Evolutionary conservation across 208 protist genomes (phyloP).

Genomic region (Trypanosoma boissoni): DNA sequence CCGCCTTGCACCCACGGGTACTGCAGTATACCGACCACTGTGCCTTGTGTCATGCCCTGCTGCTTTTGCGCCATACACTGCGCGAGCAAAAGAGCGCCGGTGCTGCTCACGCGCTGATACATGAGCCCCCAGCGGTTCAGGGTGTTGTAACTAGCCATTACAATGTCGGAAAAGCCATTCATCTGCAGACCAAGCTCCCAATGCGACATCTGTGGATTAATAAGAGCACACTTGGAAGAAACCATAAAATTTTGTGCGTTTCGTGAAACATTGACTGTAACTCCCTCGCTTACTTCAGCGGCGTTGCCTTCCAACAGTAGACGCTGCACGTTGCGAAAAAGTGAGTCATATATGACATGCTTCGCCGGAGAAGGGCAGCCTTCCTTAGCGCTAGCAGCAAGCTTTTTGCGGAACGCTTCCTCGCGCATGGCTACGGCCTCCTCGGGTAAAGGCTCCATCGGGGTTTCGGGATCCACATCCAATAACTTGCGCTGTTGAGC

Average conservation of each 20-base stretch:
- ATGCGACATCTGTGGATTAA: constrained; percentile 77
- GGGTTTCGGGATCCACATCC: constrained; percentile 75
- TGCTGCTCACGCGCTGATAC: constrained; percentile 79
- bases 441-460: constrained; percentile 58
- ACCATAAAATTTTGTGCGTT: constrained; percentile 85
- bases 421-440: constrained; percentile 30
- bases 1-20: constrained; percentile 83
- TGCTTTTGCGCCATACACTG: constrained; percentile 89
- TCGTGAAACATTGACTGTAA: constrained; percentile 68
- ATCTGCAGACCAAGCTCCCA: constrained; percentile 89
- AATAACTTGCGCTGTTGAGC: constrained; percentile 35
- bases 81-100: constrained; percentile 71
- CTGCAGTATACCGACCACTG: constrained; percentile 83
- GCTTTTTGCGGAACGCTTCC: constrained; percentile 70
- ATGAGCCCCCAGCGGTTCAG: constrained; percentile 83
- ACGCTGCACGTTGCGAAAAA: constrained; percentile 64
- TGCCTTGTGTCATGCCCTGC: constrained; percentile 73
- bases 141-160: constrained; percentile 80
- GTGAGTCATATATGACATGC: constrained; percentile 65
- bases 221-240: constrained; percentile 73
- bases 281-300: constrained; percentile 66
- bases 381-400: constrained; percentile 59
- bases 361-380: constrained; percentile 40
- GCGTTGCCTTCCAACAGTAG: constrained; percentile 69
- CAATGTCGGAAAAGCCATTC: constrained; percentile 85